Conservation (phyloP, 2,329 filamentous ascomycete species). For the Pseudopithomyces chartarum region DNA sequence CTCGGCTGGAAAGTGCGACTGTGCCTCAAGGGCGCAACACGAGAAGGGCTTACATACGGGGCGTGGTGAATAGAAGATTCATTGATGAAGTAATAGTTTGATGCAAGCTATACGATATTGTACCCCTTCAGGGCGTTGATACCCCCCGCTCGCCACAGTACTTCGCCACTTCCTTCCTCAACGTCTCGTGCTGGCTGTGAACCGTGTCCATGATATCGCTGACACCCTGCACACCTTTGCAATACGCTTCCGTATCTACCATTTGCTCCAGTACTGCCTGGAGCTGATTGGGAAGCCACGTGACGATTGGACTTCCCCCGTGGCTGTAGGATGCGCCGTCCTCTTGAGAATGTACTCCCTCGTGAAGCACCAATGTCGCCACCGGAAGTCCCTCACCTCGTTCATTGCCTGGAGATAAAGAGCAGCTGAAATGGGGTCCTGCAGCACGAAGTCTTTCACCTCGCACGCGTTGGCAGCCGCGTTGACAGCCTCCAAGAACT, state of each 20-base stretch:
- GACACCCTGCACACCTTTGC: conserved; percentile 53
- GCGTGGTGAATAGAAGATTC: neutral
- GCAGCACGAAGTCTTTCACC: conserved; percentile 64
- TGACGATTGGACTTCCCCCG: conserved; percentile 83
- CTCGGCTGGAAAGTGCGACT: neutral
- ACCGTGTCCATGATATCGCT: conserved; percentile 71
- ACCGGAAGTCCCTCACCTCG: conserved; percentile 80
- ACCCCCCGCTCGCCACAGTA: conserved; percentile 70
- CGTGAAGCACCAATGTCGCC: conserved; percentile 85
- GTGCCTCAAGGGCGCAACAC: conserved; percentile 25
- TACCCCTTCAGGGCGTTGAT: conserved; percentile 24
- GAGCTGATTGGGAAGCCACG: conserved; percentile 83
- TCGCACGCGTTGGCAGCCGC: conserved; percentile 56
- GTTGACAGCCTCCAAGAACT: conserved; percentile 77
- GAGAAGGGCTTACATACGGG: conserved; percentile 13
- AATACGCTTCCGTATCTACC: conserved; percentile 60
- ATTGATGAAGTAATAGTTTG: neutral
- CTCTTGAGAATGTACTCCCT: conserved; percentile 83
- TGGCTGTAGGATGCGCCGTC: conserved; percentile 76
- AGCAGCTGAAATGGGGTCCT: conserved; percentile 63
- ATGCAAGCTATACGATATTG: neutral
- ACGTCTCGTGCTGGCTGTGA: conserved; percentile 65
- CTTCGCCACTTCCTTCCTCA: conserved; percentile 75
- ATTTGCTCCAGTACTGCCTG: conserved; percentile 75
- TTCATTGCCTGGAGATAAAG: conserved; percentile 62